Percentiles rank a stretch among this genome's conserved stretches.
Evolutionary conservation across 805 yeast species (phyloP).

Genomic region (Torulaspora microellipsoides): DNA sequence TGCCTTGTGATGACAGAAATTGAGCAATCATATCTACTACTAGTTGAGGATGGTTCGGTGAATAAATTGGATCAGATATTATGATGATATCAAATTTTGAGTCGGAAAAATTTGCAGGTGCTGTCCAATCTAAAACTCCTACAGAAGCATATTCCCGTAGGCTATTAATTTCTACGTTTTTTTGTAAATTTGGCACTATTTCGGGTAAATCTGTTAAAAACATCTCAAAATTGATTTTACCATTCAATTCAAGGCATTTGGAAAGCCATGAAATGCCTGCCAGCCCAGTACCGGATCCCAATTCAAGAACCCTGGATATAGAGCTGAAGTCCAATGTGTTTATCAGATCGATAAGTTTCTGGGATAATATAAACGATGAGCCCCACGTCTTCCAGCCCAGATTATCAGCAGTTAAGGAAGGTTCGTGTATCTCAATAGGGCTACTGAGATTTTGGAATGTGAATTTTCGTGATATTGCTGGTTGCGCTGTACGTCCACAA

Average conservation of each 20-base stretch:
- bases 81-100: slow-evolving; percentile 54
- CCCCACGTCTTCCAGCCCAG: slow-evolving; percentile 97
- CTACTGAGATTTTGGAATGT: slow-evolving; percentile 38
- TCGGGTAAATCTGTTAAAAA: slow-evolving; percentile 74
- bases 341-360: slow-evolving; percentile 39
- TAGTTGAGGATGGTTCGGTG: slow-evolving; percentile 73
- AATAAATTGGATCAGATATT: slow-evolving; percentile 85
- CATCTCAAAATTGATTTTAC: slow-evolving; percentile 41
- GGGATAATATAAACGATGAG: slow-evolving; percentile 67
- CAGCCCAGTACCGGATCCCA: slow-evolving; percentile 96
- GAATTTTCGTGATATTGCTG: slow-evolving; percentile 61
- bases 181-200: slow-evolving; percentile 61
- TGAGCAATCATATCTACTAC: slow-evolving; percentile 53
- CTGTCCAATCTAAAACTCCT: slow-evolving; percentile 72
- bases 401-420: slow-evolving; percentile 80
- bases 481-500: slow-evolving; percentile 81
- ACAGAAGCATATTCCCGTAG: slow-evolving; percentile 34
- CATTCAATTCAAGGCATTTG: slow-evolving; percentile 34
- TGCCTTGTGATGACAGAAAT: slow-evolving; percentile 43
- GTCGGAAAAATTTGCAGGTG: slow-evolving; percentile 43
- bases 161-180: slow-evolving; percentile 55
- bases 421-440: slow-evolving; percentile 54
- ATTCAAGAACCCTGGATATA: slow-evolving; percentile 48
- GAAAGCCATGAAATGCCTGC: slow-evolving; percentile 65
- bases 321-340: background rate